Base-by-base conservation (phyloP, 768 basidiomycete genomes). In the Mycena belliarum region DNA sequence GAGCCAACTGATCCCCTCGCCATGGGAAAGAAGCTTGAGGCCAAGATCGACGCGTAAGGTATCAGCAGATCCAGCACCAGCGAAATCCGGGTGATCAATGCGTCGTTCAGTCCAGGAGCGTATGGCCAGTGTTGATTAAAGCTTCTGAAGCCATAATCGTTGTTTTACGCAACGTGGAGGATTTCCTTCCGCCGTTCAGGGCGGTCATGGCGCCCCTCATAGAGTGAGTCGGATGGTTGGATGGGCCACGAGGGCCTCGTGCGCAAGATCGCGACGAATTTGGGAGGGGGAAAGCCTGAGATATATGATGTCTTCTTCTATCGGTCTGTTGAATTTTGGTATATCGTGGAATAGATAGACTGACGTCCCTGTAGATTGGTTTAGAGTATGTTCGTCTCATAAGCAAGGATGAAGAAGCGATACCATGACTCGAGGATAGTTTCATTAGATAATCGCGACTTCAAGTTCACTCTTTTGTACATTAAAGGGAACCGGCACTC, bases 181-280 rank as follows among this genome's bases (percentile, higher is more conserved):
- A 78, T 21, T 57, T 66, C 24, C 65, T 83, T 8, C 81, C 82
- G 0, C 68, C 72, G 1, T 82, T 83, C 59, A 72, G 78, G 5
- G 76, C 78, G 28, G 79, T 79, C 75, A 78, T 53, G 80, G 79
- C 55, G 72, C 67, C 2, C 80, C 80, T 4, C 75, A 73, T 50
- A 68, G 74, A 14, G 56, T 75, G 23, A 69, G 52, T 23, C n/a
- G n/a, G n/a, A n/a, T n/a, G n/a, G n/a, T n/a, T n/a, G n/a, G n/a
- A n/a, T n/a, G 11, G 83, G 75, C 0, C 87, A 90, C 60, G 87
- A 91, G 49, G 79, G 74, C 1, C 65, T 88, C 42, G 88, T 81
- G 1, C 67, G 71, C 50, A 75, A 71, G 60, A 86, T 87, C 28
- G 85, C 83, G 0, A 66, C 72, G 72, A 29, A 64, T 69, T 12